Conservation (phyloP, 2,329 filamentous ascomycete species). For the Colletotrichum sublineola region DNA sequence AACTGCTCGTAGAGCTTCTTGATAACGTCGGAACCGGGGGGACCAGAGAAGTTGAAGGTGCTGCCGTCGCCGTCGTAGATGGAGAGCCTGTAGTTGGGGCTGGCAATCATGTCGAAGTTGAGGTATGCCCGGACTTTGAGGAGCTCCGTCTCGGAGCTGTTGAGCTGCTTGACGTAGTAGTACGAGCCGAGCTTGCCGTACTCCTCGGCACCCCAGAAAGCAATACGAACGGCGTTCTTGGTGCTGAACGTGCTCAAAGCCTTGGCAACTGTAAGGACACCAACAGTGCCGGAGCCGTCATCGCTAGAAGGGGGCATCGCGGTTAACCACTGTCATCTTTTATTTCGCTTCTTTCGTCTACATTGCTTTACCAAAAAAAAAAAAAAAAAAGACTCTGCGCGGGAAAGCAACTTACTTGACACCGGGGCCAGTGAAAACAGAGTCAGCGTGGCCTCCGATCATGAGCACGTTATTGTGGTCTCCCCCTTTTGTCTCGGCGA, state of each 20-base stretch:
- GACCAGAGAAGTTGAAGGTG: constrained; percentile 66
- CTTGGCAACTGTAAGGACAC: constrained; percentile 61
- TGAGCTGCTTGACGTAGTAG: constrained; percentile 60
- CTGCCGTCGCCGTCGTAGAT: constrained; percentile 74
- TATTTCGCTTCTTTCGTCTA: too few relatives aligned
- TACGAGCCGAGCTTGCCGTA: constrained; percentile 63
- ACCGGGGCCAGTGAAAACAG: constrained; percentile 64
- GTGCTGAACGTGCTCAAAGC: constrained; percentile 58
- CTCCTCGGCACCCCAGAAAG: constrained; percentile 67
- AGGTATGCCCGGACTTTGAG: constrained; percentile 66
- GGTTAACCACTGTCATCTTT: not conserved
- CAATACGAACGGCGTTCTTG: constrained; percentile 64
- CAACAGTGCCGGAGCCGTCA: constrained; percentile 68
- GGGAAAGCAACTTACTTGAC: constrained; percentile 61
- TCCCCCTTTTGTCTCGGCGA: constrained; percentile 64
- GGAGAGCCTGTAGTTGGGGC: constrained; percentile 64
- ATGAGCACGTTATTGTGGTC: constrained; percentile 63
- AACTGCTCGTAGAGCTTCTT: constrained; percentile 71
- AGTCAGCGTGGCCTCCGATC: constrained; percentile 63
- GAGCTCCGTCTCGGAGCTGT: constrained; percentile 58
- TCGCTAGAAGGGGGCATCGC: constrained; percentile 53
- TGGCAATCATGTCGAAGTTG: constrained; percentile 70
- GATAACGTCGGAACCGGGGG: constrained; percentile 71
- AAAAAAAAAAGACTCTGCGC: too few relatives aligned
- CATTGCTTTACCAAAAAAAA: too few relatives aligned